A percentile compares a stretch with the other conserved stretches of the same genome.
Evolutionary conservation across 345 rosid genomes (phyloP).

Genomic region (Citrus mangshanensis): DNA sequence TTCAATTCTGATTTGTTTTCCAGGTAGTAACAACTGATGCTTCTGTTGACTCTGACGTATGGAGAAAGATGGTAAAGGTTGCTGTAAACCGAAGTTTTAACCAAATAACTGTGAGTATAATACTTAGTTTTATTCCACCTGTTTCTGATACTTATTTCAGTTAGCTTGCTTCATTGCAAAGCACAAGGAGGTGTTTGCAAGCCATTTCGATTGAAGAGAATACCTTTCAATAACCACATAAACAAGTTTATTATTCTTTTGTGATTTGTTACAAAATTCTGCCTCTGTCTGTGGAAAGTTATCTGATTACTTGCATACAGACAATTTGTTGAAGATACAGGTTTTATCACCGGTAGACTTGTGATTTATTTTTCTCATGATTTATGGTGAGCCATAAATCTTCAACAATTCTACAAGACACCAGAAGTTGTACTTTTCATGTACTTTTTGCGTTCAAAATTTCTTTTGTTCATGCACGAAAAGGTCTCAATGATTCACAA

Average conservation of each 20-base stretch:
- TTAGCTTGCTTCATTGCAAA: background rate
- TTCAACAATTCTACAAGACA: background rate
- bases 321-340: background rate
- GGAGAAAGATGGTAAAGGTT: conserved; percentile 86
- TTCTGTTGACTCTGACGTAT: conserved; percentile 70
- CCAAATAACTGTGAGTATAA: conserved; percentile 80
- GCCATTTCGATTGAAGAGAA: background rate
- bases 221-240: background rate
- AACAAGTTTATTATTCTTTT: background rate
- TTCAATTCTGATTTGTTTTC: conserved; percentile 15
- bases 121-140: conserved; percentile 7
- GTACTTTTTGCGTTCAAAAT: background rate
- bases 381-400: background rate
- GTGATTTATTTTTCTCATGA: background rate
- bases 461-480: background rate
- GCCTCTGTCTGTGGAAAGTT: background rate
- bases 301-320: background rate
- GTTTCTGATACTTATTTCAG: background rate
- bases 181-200: no score
- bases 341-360: background rate
- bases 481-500: background rate
- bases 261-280: background rate
- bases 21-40: conserved; percentile 97
- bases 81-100: conserved; percentile 93
- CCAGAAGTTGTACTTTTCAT: background rate